Base-by-base conservation (phyloP, 148 eudicot genomes). In the Rhododendron molle region DNA sequence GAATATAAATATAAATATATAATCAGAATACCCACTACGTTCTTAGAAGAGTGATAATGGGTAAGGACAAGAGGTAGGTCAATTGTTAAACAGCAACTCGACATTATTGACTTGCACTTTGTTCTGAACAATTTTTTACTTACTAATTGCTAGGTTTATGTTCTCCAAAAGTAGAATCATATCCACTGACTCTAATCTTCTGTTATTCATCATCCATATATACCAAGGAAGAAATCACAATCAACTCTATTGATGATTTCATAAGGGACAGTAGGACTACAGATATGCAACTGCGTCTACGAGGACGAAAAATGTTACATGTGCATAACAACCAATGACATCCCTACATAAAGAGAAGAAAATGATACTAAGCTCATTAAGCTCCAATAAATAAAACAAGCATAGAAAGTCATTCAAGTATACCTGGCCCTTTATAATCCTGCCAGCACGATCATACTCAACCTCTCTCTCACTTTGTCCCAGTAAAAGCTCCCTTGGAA, bases 381-480 rank as follows among this genome's bases (percentile, higher is more conserved):
- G 86, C 32, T 52, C 1, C n/a, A 15, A 82, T 28, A 44, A 54
- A 16, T 8, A 56, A 30, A 84, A 76, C 69, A 26, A 60, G 43
- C 26, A 54, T 34, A 83, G 72, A 40, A 10, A 47, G 74, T n/a
- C 7, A 85, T 56, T 78, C 13, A 38, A 67, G 12, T 76, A 81
- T 88, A 92, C 95, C 93, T 91, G 98, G 65, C 99, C 96, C 88
- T 96, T 96, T 26, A 96, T 89, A 44, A 96, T 88, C 76, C 99
- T 90, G 46, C 99, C 44, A 79, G 96, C 96, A 74, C 98, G 92
- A 84, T 96, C 99, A 88, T 96, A 96, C 88, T 96, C 96, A 76
- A 96, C 95, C 90, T 96, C 98, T 85, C 87, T 89, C 82, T 96
- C 99, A 87, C 96, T 95, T 89, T 96, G 97, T 74, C 99, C 99